Percentiles rank a stretch among this genome's conserved stretches.
These are phyloP conservation scores for Tolypocladium nubicola DNA, from an alignment of 2,329 filamentous ascomycete genomes.

Conservation along the genomic window DNA sequence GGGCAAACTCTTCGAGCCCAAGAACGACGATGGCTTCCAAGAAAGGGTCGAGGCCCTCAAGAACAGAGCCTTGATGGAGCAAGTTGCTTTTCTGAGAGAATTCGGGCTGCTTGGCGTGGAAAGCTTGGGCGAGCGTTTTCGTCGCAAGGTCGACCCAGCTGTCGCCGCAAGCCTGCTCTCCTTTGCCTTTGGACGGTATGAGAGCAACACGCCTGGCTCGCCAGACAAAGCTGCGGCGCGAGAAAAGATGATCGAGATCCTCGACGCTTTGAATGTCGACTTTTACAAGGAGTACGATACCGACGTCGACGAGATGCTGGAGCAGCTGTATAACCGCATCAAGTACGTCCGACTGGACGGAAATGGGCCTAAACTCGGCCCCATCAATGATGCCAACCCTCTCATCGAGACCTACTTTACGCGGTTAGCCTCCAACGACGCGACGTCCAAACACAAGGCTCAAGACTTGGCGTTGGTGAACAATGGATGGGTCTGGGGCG, in stretches of 20 bases:
- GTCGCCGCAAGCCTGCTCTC: conserved; percentile 49
- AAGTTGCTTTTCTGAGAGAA: conserved; percentile 53
- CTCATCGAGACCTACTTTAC: conserved; percentile 95
- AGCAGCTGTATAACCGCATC: conserved; percentile 87
- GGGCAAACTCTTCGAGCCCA: conserved; percentile 44
- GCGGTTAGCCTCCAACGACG: conserved; percentile 67
- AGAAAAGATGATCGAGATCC: conserved; percentile 48
- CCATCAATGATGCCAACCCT: conserved; percentile 65
- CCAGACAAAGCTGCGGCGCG: conserved; percentile 39
- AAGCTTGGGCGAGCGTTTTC: conserved; percentile 69
- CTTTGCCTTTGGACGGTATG: conserved; percentile 48
- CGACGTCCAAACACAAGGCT: conserved; percentile 64
- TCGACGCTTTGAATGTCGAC: conserved; percentile 77
- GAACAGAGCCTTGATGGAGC: conserved; percentile 31
- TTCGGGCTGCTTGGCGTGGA: conserved; percentile 63
- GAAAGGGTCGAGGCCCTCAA: conserved; percentile 36
- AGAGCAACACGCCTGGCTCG: conserved; percentile 30
- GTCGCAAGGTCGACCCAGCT: conserved; percentile 58
- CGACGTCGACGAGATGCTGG: conserved; percentile 72
- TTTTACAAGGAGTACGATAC: conserved; percentile 88
- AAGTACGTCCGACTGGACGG: conserved; percentile 93
- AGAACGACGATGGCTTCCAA: conserved; percentile 24
- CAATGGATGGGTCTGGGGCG: conserved; percentile 98
- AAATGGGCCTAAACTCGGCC: conserved; percentile 76
- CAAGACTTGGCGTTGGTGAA: conserved; percentile 78